phyloP scores from a whole-genome alignment of 805 yeast species.

The Kazachstania martiniae region DNA sequence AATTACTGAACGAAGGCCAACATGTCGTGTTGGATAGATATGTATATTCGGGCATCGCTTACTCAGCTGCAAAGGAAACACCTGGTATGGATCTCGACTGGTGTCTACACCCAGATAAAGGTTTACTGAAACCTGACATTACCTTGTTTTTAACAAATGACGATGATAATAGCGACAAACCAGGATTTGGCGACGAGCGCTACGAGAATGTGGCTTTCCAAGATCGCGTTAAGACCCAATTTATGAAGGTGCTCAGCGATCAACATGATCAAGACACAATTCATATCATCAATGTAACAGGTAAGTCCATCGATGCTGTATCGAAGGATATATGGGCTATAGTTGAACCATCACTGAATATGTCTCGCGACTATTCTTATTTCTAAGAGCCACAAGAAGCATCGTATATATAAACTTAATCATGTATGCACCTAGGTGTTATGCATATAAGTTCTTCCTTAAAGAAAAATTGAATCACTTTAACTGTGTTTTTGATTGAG shows the following conservation, averaged over 20 bases:
- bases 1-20: constrained; percentile 34
- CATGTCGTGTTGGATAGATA: constrained; percentile 74
- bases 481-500: no score
- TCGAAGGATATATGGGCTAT: constrained; percentile 7
- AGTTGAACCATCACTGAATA: constrained; percentile 1
- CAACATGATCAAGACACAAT: no score
- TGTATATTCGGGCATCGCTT: constrained; percentile 87
- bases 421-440: no score
- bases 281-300: constrained; percentile 49
- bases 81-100: constrained; percentile 52
- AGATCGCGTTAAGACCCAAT: constrained; percentile 50
- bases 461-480: no score
- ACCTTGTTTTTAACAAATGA: constrained; percentile 60
- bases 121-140: constrained; percentile 79
- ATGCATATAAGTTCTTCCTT: no score
- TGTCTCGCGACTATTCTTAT: no score
- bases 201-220: constrained; percentile 76
- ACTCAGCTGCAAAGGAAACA: constrained; percentile 63
- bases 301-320: constrained; percentile 47
- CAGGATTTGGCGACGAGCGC: constrained; percentile 89
- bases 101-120: constrained; percentile 75
- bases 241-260: no score
- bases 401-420: no score
- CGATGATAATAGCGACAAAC: constrained; percentile 37
- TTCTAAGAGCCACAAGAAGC: no score